Base-by-base conservation (phyloP, 2,329 filamentous ascomycete genomes). In the Diplodia seriata region DNA sequence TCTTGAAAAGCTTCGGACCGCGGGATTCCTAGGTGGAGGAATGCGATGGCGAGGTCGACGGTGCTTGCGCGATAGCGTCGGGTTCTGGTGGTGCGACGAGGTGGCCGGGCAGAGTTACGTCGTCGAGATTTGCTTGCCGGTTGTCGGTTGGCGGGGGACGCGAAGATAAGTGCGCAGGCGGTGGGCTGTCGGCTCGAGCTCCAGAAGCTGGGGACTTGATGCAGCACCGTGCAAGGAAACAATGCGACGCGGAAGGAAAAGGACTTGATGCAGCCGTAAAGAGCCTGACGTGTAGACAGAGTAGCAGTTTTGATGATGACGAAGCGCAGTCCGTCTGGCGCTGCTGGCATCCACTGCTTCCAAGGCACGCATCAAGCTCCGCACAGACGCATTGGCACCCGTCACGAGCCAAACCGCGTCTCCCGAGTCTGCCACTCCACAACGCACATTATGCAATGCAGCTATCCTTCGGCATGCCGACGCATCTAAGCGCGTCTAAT, bases 1-100 rank as follows among this genome's bases (percentile, higher is more conserved):
- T 97, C 79, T 80, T 89, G 81, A 74, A 63, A 68, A 26, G 59
- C 47, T 38, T 26, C n/a, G 15, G 59, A 36, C 6, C 59, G 31
- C 59, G 18, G 20, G 47, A 8, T 14, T 26, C 12, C 47, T 31
- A n/a, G 47, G 29, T 18, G n/a, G 15, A 63, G 31, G 29, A 38
- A 11, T 63, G 59, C 59, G 47, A 51, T 63, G 29, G 26, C n/a
- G 23, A 33, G 36, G 23, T n/a, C 23, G 31, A 31, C 43, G 18
- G 47, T 18, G 31, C 15, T 14, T 51, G 18, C n/a, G 47, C 59
- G 50, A 43, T 23, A 49, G 31, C 59, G 59, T 63, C 59, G 47
- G 59, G 31, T 29, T 23, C 6, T 18, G 47, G 29, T 26, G 47
- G 47, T 36, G 31, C 66, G 36, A 67, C 49, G 56, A 67, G 26